Conservation (phyloP, 2,329 filamentous ascomycete genomes). For the Aspergillus japonicus region DNA sequence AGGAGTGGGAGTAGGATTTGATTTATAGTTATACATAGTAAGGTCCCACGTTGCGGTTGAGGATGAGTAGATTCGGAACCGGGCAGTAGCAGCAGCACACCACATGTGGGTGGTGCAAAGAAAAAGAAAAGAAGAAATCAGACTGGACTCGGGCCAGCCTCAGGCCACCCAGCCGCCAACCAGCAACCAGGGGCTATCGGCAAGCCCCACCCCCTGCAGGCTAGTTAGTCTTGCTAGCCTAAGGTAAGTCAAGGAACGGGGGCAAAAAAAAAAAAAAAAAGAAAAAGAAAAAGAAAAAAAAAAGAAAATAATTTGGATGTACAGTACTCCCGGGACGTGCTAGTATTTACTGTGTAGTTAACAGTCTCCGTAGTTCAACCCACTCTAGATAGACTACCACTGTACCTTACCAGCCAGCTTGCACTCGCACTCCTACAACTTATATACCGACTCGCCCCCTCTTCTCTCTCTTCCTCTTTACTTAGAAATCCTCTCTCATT, state of each 20-base stretch:
- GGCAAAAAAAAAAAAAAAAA: background rate
- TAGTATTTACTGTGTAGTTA: too few species aligned
- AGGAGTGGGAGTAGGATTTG: too few species aligned
- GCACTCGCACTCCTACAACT: background rate
- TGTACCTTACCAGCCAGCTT: background rate
- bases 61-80: background rate
- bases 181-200: background rate
- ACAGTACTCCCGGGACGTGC: too few species aligned
- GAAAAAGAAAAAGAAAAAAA: background rate
- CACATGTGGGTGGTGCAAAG: too few species aligned
- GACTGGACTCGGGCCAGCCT: background rate
- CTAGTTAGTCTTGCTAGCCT: background rate
- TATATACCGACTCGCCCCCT: slow-evolving; percentile 16
- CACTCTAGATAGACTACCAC: too few species aligned
- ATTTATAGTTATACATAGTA: background rate
- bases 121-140: too few species aligned
- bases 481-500: slow-evolving; percentile 11
- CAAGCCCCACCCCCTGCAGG: background rate
- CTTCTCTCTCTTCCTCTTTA: slow-evolving; percentile 14
- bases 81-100: background rate
- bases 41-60: background rate
- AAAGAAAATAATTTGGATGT: background rate
- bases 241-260: background rate
- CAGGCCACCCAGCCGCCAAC: background rate
- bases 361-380: too few species aligned